A percentile compares a stretch with the other conserved stretches of the same genome.
Conservation (phyloP, 257 asterid species). For the Lantana camara region DNA sequence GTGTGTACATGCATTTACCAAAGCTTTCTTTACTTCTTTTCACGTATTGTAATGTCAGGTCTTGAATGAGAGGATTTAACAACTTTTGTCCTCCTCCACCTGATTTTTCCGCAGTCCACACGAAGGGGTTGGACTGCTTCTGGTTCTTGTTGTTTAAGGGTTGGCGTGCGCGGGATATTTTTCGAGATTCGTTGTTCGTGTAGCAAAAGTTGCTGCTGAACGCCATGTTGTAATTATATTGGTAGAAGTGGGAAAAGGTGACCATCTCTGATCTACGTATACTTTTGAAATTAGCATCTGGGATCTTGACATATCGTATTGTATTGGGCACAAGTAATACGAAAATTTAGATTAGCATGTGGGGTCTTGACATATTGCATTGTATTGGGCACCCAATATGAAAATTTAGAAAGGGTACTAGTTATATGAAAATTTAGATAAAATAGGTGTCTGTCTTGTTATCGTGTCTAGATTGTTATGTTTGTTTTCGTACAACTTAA, state of each 20-base stretch:
- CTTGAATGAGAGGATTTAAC: conserved; percentile 47
- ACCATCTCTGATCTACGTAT: not conserved
- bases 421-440: too few relatives aligned
- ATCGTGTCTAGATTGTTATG: too few relatives aligned
- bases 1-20: conserved; percentile 25
- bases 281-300: too few relatives aligned
- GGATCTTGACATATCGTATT: too few relatives aligned
- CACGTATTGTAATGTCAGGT: conserved; percentile 17
- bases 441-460: too few relatives aligned
- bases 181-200: conserved; percentile 15
- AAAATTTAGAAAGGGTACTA: too few relatives aligned
- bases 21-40: not conserved
- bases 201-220: conserved; percentile 22
- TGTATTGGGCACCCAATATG: too few relatives aligned
- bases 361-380: too few relatives aligned
- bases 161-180: not conserved
- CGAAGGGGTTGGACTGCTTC: conserved; percentile 2
- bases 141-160: not conserved
- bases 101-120: conserved; percentile 19
- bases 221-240: conserved; percentile 9
- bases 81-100: conserved; percentile 44
- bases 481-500: too few relatives aligned
- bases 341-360: too few relatives aligned
- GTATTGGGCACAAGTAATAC: too few relatives aligned
- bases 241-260: not conserved